Conservation (phyloP, 495 filamentous ascomycete genomes). For the Penicillium soppii region DNA sequence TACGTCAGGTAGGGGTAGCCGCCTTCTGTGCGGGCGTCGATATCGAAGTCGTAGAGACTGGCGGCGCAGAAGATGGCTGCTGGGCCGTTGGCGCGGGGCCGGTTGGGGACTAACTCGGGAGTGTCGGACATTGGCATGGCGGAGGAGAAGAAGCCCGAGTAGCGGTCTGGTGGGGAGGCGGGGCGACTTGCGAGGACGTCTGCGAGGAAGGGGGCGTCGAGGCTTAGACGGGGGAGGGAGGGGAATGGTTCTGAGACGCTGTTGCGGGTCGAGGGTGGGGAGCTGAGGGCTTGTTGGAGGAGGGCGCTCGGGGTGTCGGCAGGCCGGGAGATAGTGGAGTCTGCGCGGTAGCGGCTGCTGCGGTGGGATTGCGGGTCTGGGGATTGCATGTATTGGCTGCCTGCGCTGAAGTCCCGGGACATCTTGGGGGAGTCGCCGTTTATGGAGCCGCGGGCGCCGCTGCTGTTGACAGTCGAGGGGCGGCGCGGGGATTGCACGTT, state of each 20-base stretch:
- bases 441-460: constrained; percentile 55
- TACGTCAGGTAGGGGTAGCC: constrained; percentile 97
- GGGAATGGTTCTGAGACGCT: constrained; percentile 36
- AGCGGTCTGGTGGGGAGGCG: constrained; percentile 33
- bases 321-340: constrained; percentile 34
- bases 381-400: constrained; percentile 35
- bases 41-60: constrained; percentile 94
- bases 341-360: constrained; percentile 30
- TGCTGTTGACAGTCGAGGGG: constrained; percentile 45
- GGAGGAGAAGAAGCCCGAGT: constrained; percentile 77
- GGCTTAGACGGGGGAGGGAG: constrained; percentile 38
- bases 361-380: constrained; percentile 32
- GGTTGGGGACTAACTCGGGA: constrained; percentile 23
- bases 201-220: constrained; percentile 45
- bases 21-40: constrained; percentile 87
- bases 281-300: constrained; percentile 31
- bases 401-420: constrained; percentile 50
- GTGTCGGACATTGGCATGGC: constrained; percentile 79
- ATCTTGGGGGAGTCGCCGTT: constrained; percentile 62
- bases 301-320: constrained; percentile 24
- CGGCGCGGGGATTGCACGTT: constrained; percentile 37
- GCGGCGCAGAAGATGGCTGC: constrained; percentile 83
- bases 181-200: constrained; percentile 32
- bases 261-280: constrained; percentile 6
- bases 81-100: constrained; percentile 33